phyloP scores from a whole-genome alignment of 2,329 filamentous ascomycete species.

The Monascus ruber region DNA sequence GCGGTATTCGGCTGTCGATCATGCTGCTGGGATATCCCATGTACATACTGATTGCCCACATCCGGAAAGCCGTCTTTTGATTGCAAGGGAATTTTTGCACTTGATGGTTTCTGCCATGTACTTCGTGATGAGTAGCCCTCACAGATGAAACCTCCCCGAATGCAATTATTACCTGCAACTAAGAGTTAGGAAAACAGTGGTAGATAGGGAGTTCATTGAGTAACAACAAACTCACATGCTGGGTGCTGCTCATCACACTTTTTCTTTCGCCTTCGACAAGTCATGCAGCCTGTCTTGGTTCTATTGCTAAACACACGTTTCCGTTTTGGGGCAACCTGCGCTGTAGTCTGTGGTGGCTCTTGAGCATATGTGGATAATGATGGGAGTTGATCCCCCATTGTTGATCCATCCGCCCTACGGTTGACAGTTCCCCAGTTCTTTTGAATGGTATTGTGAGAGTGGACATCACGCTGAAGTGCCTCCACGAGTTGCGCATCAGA shows the following conservation, averaged over 20 bases:
- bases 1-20: constrained; percentile 24
- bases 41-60: constrained; percentile 24
- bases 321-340: constrained; percentile 33
- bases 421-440: constrained; percentile 20
- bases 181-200: constrained; percentile 4
- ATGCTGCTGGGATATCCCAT: constrained; percentile 28
- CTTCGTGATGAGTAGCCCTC: constrained; percentile 77
- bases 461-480: constrained; percentile 40
- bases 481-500: constrained; percentile 43
- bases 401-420: constrained; percentile 26
- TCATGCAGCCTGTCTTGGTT: constrained; percentile 91
- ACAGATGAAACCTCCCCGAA: constrained; percentile 80
- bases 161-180: constrained; percentile 67
- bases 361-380: constrained; percentile 20
- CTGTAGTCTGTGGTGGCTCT: constrained; percentile 22
- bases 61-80: constrained; percentile 58
- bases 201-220: background rate
- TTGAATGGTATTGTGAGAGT: constrained; percentile 26
- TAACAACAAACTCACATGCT: constrained; percentile 54
- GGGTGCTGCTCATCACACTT: constrained; percentile 95
- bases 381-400: constrained; percentile 22
- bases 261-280: constrained; percentile 86
- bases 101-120: constrained; percentile 66
- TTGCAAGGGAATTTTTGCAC: constrained; percentile 63
- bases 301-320: constrained; percentile 70